Evolutionary conservation across 2,329 filamentous ascomycete genomes (phyloP).

Genomic region (Alternaria rosae): DNA sequence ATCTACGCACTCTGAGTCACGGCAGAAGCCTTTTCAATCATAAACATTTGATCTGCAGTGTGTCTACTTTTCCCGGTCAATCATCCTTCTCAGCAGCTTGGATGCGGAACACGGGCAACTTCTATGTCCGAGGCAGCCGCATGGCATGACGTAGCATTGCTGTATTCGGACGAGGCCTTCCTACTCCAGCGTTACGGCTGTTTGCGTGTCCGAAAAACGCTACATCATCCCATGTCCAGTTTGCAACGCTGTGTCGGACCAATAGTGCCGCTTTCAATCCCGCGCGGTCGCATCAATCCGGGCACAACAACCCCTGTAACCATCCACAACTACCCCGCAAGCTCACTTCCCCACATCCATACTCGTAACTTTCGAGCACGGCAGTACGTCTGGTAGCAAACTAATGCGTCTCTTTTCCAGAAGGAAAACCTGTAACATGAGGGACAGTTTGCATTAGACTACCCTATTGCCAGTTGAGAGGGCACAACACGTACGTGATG

Average conservation of each 20-base stretch:
- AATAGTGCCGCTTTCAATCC: slow-evolving; percentile 1
- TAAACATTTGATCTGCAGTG: background rate
- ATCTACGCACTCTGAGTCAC: background rate
- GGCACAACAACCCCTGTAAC: background rate
- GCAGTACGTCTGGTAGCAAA: slow-evolving; percentile 13
- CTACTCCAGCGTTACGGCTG: background rate
- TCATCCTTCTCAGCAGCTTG: background rate
- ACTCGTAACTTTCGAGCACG: background rate
- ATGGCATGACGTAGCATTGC: background rate
- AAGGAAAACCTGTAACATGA: background rate
- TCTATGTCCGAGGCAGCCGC: background rate
- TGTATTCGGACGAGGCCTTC: background rate
- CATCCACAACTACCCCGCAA: slow-evolving; percentile 22
- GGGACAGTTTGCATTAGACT: background rate
- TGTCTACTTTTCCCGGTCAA: background rate
- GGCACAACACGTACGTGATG: slow-evolving; percentile 24
- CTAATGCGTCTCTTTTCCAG: background rate
- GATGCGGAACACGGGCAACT: background rate
- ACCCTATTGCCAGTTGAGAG: background rate
- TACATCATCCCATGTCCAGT: slow-evolving; percentile 37
- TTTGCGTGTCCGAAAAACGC: slow-evolving; percentile 34
- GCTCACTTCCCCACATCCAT: slow-evolving; percentile 19
- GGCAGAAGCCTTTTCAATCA: background rate
- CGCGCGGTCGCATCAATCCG: slow-evolving; percentile 19
- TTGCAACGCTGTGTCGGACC: background rate